A percentile compares a stretch with the other conserved stretches of the same genome.
phyloP scores from a whole-genome alignment of 495 filamentous ascomycete genomes.

The Poronia punctata region DNA sequence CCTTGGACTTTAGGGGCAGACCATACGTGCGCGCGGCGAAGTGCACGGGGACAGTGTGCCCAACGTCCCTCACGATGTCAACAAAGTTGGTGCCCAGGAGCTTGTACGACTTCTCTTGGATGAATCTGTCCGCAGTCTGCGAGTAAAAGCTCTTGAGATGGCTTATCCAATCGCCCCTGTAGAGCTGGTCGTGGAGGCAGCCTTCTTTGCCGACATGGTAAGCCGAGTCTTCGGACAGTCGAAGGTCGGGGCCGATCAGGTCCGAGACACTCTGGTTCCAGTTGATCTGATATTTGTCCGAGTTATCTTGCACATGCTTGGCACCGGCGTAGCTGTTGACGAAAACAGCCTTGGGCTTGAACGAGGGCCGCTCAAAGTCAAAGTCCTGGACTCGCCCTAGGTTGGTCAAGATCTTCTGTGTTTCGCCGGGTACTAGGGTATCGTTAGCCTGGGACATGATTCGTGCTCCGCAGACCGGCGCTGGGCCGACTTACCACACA shows the following conservation, averaged over 20 bases:
- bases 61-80: conserved; percentile 72
- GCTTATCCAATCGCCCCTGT: conserved; percentile 45
- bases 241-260: conserved; percentile 33
- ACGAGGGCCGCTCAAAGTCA: conserved; percentile 58
- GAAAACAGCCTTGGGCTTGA: conserved; percentile 43
- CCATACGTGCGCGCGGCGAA: conserved; percentile 68
- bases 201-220: conserved; percentile 39
- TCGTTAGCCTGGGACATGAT: not conserved
- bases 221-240: conserved; percentile 43
- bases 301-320: conserved; percentile 54
- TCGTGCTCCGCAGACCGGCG: too few relatives aligned
- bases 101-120: conserved; percentile 55
- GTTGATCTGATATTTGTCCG: conserved; percentile 55
- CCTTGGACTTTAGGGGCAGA: conserved; percentile 64
- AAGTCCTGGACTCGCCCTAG: conserved; percentile 67
- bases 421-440: conserved; percentile 43
- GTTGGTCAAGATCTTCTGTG: conserved; percentile 61
- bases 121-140: conserved; percentile 55
- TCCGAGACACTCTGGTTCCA: conserved; percentile 53
- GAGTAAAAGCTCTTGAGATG: conserved; percentile 59
- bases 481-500: conserved; percentile 45
- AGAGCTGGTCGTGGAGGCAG: conserved; percentile 55
- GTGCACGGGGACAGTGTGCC: conserved; percentile 63
- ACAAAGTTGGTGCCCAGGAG: conserved; percentile 56
- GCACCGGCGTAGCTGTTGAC: conserved; percentile 55